A percentile compares a stretch with the other conserved stretches of the same genome.
phyloP scores from a whole-genome alignment of 176 grass and related monocot species.

The Triticum monococcum region DNA sequence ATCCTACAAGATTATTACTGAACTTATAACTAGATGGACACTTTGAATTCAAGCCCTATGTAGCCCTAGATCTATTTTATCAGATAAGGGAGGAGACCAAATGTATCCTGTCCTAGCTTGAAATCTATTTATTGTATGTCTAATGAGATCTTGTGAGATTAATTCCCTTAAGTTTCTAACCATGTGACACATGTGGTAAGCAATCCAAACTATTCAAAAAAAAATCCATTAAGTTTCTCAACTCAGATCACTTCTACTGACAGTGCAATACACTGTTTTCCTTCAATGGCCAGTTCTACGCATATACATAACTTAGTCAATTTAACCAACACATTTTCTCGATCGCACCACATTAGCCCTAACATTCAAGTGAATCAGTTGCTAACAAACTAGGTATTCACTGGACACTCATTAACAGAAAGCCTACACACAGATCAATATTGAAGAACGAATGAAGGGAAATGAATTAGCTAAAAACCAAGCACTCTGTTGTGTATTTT shows the following conservation, averaged over 20 bases:
- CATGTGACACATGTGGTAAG: too few relatives aligned
- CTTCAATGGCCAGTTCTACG: not conserved
- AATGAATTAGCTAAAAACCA: not conserved
- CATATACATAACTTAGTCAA: not conserved
- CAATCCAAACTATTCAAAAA: too few relatives aligned
- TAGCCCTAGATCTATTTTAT: not conserved
- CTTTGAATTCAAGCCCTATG: too few relatives aligned
- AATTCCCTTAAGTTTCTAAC: not conserved
- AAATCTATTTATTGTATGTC: not conserved
- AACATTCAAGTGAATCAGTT: not conserved
- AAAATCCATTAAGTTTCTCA: not conserved
- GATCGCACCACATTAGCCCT: not conserved
- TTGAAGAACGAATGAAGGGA: not conserved
- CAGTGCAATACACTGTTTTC: not conserved
- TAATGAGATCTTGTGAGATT: not conserved
- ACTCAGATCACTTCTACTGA: not conserved
- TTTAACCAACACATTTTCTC: not conserved
- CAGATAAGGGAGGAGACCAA: not conserved
- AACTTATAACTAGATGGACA: not conserved
- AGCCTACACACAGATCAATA: not conserved
- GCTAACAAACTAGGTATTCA: not conserved
- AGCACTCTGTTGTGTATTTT: too few relatives aligned
- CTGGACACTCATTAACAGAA: not conserved
- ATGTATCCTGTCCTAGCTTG: not conserved
- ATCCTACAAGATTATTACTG: not conserved